phyloP scores from a whole-genome alignment of 345 rosid genomes.

The Limnanthes douglasii region DNA sequence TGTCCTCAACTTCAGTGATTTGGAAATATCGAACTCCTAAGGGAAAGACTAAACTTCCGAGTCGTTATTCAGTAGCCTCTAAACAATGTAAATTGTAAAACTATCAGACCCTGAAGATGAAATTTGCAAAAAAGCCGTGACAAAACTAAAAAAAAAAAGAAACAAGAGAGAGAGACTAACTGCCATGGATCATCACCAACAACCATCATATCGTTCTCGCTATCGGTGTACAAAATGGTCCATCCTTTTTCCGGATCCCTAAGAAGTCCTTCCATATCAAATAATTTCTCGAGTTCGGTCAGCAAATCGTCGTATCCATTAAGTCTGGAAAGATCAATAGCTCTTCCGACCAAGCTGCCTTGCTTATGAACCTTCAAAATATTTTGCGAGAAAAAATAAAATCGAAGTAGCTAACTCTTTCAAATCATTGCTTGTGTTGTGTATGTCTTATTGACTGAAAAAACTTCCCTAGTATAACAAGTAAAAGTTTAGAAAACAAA shows the following conservation, averaged over 20 bases:
- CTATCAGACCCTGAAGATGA: no score
- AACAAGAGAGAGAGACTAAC: slow-evolving; percentile 35
- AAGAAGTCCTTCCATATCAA: slow-evolving; percentile 78
- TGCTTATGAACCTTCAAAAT: slow-evolving; percentile 79
- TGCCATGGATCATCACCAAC: slow-evolving; percentile 96
- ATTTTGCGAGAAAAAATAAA: no score
- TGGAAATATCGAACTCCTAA: no score
- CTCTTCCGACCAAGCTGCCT: slow-evolving; percentile 89
- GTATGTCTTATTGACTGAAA: no score
- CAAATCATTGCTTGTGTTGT: no score
- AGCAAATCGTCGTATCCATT: slow-evolving; percentile 58
- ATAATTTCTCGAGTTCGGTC: slow-evolving; percentile 57
- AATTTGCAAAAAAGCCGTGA: slow-evolving; percentile 1
- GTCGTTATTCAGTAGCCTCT: no score
- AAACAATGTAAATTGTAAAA: no score
- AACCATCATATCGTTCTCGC: slow-evolving; percentile 87
- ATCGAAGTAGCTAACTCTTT: no score
- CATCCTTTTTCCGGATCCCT: slow-evolving; percentile 69
- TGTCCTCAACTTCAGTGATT: no score
- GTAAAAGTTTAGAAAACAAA: no score
- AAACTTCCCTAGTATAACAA: no score
- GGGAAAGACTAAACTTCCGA: no score
- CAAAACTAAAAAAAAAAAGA: slow-evolving; percentile 3
- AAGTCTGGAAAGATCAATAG: slow-evolving; percentile 66
- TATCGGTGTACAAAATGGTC: slow-evolving; percentile 74